Base-by-base conservation (phyloP, 225 moss, liverwort and hornwort species). In the Straminergon stramineum region DNA sequence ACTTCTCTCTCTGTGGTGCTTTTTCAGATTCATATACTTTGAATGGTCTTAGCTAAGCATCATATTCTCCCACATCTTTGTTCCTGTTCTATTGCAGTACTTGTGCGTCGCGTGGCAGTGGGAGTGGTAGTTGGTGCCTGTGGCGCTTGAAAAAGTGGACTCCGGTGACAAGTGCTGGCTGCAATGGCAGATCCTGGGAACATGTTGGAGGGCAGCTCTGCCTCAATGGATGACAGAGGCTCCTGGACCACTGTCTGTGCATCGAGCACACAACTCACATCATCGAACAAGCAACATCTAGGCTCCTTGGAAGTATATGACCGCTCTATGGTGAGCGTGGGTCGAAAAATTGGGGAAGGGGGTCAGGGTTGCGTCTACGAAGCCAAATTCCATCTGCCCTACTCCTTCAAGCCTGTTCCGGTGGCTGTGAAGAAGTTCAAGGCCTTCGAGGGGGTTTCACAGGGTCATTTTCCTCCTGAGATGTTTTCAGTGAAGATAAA, bases 401-500 rank as follows among this genome's bases (percentile, higher is more conserved):
- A 26, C 30, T 75, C 75, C 10, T 48, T 75, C 30, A 26, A 30
- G 48, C 75, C 48, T 75, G 5, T 27, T 45, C 45, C 28, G 6
- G 26, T 74, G 9, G 74, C 28, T 37, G 39, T 70, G 39, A 70
- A 39, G 70, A 23, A 39, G 70, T 70, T 39, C 39, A 70, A 41
- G 71, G 7, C 71, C 18, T 71, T 41, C 6, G 71, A 0, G 0
- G 23, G 41, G 6, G 71, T 71, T 41, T 71, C 71, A 41, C 71
- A 71, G 9, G 71, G 71, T 15, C 41, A 71, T n/a, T 41, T 23
- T 26, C 71, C 45, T 35, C 10, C 0, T 1, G 74, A 74, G 74
- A 74, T 74, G 17, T 0, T 0, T 45, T 17, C 45, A 4, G 0
- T 10, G 6, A 74, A 45, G 74, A 10, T 4, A 13, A 4, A 0